These are phyloP conservation scores for Stephania yunnanensis DNA, from an alignment of 164 flowering plant genomes.

Conservation along the genomic window DNA sequence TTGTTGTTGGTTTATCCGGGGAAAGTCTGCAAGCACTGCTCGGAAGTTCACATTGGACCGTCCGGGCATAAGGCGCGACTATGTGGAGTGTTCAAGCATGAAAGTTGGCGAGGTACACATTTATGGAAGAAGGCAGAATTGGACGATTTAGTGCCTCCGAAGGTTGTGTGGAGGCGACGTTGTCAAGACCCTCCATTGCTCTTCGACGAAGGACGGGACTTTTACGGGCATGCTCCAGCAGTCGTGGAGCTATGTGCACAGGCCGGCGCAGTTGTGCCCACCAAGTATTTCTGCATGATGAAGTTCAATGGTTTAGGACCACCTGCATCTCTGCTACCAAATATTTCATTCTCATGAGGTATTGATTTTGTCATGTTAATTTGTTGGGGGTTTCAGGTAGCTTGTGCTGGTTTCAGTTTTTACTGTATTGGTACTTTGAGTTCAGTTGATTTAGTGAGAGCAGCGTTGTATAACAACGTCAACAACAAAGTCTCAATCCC, in stretches of 20 bases:
- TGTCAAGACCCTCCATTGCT: conserved; percentile 81
- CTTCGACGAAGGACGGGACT: conserved; percentile 47
- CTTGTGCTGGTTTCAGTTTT: neutral
- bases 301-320: conserved; percentile 58
- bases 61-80: conserved; percentile 83
- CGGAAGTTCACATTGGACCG: conserved; percentile 88
- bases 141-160: conserved; percentile 73
- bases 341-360: neutral
- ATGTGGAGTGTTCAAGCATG: conserved; percentile 77
- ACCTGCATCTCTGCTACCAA: conserved; percentile 12
- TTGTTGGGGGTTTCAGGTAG: neutral
- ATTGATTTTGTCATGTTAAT: neutral
- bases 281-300: conserved; percentile 62
- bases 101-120: conserved; percentile 75
- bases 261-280: conserved; percentile 60
- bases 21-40: conserved; percentile 75
- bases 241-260: conserved; percentile 70
- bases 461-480: too few species aligned
- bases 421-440: too few species aligned
- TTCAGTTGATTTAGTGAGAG: too few species aligned
- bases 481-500: too few species aligned
- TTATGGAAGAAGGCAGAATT: conserved; percentile 81
- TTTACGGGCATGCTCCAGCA: conserved; percentile 89
- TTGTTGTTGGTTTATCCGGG: conserved; percentile 67
- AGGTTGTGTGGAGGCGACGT: conserved; percentile 67